Base-by-base conservation (phyloP, 257 asterid species). In the Nicotiana attenuata region DNA sequence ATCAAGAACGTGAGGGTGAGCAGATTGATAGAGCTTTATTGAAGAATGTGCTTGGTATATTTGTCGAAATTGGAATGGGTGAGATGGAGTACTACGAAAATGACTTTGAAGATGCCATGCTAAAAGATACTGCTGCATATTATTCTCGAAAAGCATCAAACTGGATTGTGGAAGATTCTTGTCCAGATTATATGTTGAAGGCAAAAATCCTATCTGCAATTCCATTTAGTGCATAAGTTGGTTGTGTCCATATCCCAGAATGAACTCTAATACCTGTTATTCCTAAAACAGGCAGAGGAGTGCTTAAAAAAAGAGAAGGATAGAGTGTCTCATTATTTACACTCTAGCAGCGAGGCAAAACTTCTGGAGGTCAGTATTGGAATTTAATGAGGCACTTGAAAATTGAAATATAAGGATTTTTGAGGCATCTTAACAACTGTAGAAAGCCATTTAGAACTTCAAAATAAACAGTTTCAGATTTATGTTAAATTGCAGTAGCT, bases 101-200 rank as follows among this genome's bases (percentile, higher is more conserved):
- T 53, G 91, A 89, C 81, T 89, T 92, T 77, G 93, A 91, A 86
- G 83, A 13, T 15, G 53, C 83, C n/a, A 28, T 91, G 85, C 91
- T 88, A 28, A 60, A 64, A 4, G 93, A 84, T n/a, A 85, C 97
- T 13, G 83, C 89, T 26, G 81, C 82, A 8, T 92, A 83, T 87
- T 92, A 92, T 81, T 91, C 91, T 76, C 73, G 89, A 33, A 91
- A 92, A 83, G 91, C 94, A 10, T 92, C 94, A 28, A 86, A 81
- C 60, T 92, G 94, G 94, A 86, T 91, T 17, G 82, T 82, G 63
- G 85, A 88, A 50, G 91, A 92, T 84, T 88, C 97, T 17, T 92
- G 92, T 84, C 91, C 94, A 19, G 91, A 85, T 68, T 92, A 91
- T 79, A 88, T 92, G 94, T 55, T 86, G 81, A 88, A 91, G 89